These are phyloP conservation scores for Pelargonium cotyledonis DNA, from an alignment of 441 rosid genomes.

Conservation along the genomic window DNA sequence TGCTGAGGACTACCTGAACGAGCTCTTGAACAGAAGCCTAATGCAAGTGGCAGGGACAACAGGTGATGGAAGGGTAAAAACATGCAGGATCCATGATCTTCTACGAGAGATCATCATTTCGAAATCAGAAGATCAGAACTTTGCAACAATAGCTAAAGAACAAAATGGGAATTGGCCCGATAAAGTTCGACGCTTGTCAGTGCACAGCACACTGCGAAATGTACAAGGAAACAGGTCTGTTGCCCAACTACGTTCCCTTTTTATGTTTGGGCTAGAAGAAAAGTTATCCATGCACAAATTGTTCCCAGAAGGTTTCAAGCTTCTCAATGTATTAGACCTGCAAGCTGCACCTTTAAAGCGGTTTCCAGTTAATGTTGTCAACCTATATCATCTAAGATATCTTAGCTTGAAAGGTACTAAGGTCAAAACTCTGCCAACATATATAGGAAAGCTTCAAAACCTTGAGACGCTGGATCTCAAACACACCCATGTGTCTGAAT, in stretches of 20 bases:
- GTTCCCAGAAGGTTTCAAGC: constrained; percentile 16
- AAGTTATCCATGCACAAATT: constrained; percentile 7
- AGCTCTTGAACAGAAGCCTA: constrained; percentile 27
- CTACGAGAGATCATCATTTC: constrained; percentile 26
- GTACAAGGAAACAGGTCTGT: constrained; percentile 12
- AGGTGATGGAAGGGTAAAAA: constrained; percentile 29
- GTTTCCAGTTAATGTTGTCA: constrained; percentile 23
- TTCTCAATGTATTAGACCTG: constrained; percentile 32
- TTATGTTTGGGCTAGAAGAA: constrained; percentile 28
- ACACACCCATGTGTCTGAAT: constrained; percentile 24
- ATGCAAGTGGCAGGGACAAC: constrained; percentile 25
- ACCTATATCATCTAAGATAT: constrained; percentile 23
- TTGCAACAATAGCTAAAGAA: constrained; percentile 28
- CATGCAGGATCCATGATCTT: constrained; percentile 28
- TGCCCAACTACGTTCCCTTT: constrained; percentile 34
- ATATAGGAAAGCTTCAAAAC: constrained; percentile 28
- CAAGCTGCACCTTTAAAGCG: constrained; percentile 18
- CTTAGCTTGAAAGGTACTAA: constrained; percentile 30
- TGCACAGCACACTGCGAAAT: constrained; percentile 24
- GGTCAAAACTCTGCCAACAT: constrained; percentile 24
- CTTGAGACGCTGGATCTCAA: constrained; percentile 40
- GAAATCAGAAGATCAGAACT: constrained; percentile 26
- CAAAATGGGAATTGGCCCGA: constrained; percentile 25
- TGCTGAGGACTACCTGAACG: constrained; percentile 25
- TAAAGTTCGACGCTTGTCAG: constrained; percentile 34